phyloP scores from a whole-genome alignment of 495 filamentous ascomycete species.

The Xylaria cubensis region DNA sequence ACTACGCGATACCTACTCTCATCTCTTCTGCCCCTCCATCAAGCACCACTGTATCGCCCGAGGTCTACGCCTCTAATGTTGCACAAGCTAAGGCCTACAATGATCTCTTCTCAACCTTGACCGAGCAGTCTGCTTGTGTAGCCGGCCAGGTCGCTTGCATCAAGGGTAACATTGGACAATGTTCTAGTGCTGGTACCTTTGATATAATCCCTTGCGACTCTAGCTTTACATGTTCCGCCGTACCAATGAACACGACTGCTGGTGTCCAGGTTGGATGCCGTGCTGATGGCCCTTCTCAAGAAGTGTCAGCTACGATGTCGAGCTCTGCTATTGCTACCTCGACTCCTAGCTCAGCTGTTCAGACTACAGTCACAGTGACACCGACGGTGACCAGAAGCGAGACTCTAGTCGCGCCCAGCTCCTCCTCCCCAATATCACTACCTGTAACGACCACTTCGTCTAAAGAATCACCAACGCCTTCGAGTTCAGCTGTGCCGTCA shows the following conservation, averaged over 20 bases:
- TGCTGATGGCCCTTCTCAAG: conserved; percentile 24
- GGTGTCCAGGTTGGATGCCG: conserved; percentile 48
- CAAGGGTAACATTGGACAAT: conserved; percentile 42
- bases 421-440: neutral
- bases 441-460: conserved; percentile 11
- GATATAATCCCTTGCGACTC: conserved; percentile 38
- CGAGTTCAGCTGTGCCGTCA: conserved; percentile 10
- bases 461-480: neutral
- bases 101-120: conserved; percentile 45
- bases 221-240: conserved; percentile 46
- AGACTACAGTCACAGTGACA: conserved; percentile 12
- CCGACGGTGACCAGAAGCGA: conserved; percentile 26
- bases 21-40: conserved; percentile 43
- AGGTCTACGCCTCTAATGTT: conserved; percentile 45
- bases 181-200: conserved; percentile 40
- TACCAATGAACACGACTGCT: conserved; percentile 48
- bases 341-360: neutral
- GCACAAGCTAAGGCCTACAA: conserved; percentile 48
- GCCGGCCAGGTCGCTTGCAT: conserved; percentile 51
- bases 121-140: conserved; percentile 44
- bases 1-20: conserved; percentile 44
- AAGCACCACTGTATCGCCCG: conserved; percentile 44
- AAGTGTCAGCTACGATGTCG: conserved; percentile 13
- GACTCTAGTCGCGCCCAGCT: neutral
- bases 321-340: conserved; percentile 15